Evolutionary conservation across 1,284 basidiomycete genomes (phyloP), one percentile per base, ranked within the genome.

Genomic region (Pyrrhoderma noxium): DNA sequence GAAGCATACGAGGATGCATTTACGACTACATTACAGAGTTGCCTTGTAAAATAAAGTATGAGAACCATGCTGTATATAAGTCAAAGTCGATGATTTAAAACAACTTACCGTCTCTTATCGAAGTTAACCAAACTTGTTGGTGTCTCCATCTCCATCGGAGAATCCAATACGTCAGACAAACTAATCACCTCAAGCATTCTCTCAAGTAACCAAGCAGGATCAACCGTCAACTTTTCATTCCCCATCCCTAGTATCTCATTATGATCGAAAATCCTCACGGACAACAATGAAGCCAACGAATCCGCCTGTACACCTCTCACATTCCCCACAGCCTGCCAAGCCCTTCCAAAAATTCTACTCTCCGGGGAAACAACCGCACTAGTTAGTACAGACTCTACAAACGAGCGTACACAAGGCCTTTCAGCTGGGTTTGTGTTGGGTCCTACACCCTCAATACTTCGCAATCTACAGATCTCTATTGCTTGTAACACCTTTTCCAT

Each of bases 121-220:
- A 89, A 79, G 61, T 89, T 89, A 47, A 91, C 75, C 36, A 89
- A 73, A 36, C 68, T 75, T 35, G 75, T 71, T 35, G 59, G 50
- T 8, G 54, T 49, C 19, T 71, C 70, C 55, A 79, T 77, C 36
- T 71, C 70, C 56, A 68, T 63, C 3, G 70, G 61, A 13, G 77
- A 70, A 45, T 80, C 75, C n/a, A 86, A 64, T n/a, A 80, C 71
- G 61, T 90, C 86, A 2, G 84, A 80, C 51, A 82, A 74, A 40
- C 80, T 80, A 52, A 88, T 76, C 35, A 90, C 70, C 63, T 90
- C 88, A 21, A 90, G 67, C 62, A 90, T 74, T 43, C 85, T 77
- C 63, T 91, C 88, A 53, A 90, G 64, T 39, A 89, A 65, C 87
- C 88, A 91, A 7, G 85, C 86, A 56, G 88, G 75, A 61, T 90